Conservation (phyloP, 1,284 basidiomycete genomes). For the Schizophyllum amplum region DNA sequence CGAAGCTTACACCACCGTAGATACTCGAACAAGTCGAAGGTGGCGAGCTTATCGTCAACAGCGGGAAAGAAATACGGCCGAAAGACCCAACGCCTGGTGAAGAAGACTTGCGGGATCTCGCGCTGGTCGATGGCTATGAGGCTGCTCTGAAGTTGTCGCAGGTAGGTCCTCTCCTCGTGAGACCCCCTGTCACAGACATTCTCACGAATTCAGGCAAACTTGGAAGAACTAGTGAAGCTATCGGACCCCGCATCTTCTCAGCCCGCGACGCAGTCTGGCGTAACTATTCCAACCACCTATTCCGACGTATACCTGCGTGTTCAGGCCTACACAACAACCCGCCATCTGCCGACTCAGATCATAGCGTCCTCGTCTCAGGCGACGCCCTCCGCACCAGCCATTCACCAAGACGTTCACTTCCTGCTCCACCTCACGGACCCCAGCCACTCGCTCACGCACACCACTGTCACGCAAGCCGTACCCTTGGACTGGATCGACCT, state of each 20-base stretch:
- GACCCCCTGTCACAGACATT: not conserved
- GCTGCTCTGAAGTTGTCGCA: slow-evolving; percentile 77
- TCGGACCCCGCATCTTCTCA: slow-evolving; percentile 23
- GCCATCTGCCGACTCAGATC: slow-evolving; percentile 19
- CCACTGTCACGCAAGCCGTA: slow-evolving; percentile 74
- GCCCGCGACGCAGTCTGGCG: slow-evolving; percentile 30
- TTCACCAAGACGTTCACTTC: slow-evolving; percentile 70
- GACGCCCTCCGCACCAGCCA: slow-evolving; percentile 16
- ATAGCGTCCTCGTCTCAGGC: slow-evolving; percentile 43
- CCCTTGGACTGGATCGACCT: slow-evolving; percentile 78
- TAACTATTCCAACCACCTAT: slow-evolving; percentile 72
- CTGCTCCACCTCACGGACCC: slow-evolving; percentile 80
- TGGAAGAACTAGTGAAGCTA: slow-evolving; percentile 69
- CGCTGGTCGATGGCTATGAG: slow-evolving; percentile 71
- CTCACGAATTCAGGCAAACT: slow-evolving; percentile 49
- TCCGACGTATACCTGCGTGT: slow-evolving; percentile 92
- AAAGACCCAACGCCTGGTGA: slow-evolving; percentile 32
- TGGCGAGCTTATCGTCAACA: slow-evolving; percentile 84
- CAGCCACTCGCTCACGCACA: slow-evolving; percentile 65
- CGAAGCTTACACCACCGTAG: slow-evolving; percentile 28
- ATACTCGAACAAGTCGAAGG: slow-evolving; percentile 93
- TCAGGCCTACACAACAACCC: slow-evolving; percentile 56
- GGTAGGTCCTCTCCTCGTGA: slow-evolving; percentile 29
- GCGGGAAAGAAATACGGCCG: slow-evolving; percentile 67
- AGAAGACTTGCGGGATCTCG: slow-evolving; percentile 17